phyloP scores from a whole-genome alignment of 768 basidiomycete species.

The Rossbeevera mucosa region DNA sequence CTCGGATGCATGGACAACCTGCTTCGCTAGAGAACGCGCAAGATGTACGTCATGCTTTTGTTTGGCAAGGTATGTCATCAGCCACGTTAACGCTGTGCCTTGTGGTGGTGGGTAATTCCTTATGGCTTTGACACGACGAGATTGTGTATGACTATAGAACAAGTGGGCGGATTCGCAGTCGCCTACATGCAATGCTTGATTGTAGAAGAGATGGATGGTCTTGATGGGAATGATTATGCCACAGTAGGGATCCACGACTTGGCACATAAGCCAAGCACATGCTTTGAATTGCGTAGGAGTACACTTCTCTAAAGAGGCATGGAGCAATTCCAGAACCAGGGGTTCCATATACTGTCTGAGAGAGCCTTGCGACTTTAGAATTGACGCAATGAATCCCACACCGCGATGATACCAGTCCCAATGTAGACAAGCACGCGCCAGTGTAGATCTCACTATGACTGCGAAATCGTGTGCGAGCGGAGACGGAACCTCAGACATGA shows the following conservation, averaged over 20 bases:
- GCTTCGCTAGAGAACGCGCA: conserved; percentile 45
- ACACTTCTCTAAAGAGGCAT: conserved; percentile 38
- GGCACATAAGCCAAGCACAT: conserved; percentile 40
- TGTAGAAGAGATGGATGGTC: conserved; percentile 47
- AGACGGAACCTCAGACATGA: conserved; percentile 35
- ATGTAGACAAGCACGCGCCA: conserved; percentile 49
- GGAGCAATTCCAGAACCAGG: conserved; percentile 42
- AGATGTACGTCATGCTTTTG: conserved; percentile 40
- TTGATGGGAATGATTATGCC: conserved; percentile 38
- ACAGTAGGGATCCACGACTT: conserved; percentile 28
- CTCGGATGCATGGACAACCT: conserved; percentile 41
- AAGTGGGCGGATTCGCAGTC: conserved; percentile 35
- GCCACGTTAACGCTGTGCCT: conserved; percentile 43
- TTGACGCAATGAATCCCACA: conserved; percentile 33
- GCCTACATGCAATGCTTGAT: conserved; percentile 29
- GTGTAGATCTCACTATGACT: conserved; percentile 44
- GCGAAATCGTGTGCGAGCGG: conserved; percentile 36
- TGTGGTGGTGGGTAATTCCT: conserved; percentile 49
- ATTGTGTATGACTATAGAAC: conserved; percentile 47
- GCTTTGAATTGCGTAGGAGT: conserved; percentile 33
- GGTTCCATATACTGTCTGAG: conserved; percentile 25
- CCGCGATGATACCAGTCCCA: conserved; percentile 52
- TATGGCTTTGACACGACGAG: conserved; percentile 24
- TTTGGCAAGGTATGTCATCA: conserved; percentile 44
- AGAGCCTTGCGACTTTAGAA: conserved; percentile 22